Base-by-base conservation (phyloP, 352 stramenopile genomes). In the Phytophthora quininea region DNA sequence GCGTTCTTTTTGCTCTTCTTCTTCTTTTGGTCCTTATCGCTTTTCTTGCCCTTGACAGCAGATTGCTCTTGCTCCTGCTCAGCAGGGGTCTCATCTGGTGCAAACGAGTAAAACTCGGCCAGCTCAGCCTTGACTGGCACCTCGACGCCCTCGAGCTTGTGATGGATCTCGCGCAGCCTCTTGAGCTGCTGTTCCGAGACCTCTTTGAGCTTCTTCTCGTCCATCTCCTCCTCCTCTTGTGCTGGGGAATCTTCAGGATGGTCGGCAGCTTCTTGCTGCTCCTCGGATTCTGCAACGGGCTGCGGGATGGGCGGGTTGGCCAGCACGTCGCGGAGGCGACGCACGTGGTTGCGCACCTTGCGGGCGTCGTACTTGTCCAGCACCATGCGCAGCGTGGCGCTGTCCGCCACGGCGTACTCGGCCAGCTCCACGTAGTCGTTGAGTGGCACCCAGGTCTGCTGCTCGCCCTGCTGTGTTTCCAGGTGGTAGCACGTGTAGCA, bases 401-500 rank as follows among this genome's bases (percentile, higher is more conserved):
- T 79, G 49, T 96, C 81, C n/a, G 60, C 66, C 35, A 94, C 77
- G 31, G 73, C 82, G 72, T 93, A 95, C 54, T 96, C 89, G 49
- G 75, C 84, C 7, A 96, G 80, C 74, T 96, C 89, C 33, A 94
- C 83, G 55, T 86, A 96, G 69, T 96, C 89, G 35, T 96, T 96
- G 24, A 96, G 74, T 42, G 81, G 46, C 31, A 67, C 71, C 79
- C 79, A 86, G 6, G 42, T 69, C 29, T 70, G 60, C 33, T 73
- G 62, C 52, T 49, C 45, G 2, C 66, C 38, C 14, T 51, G 70
- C 48, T 76, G 73, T 35, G 76, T 78, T 53, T 96, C 89, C 33
- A 96, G 62, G 64, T 86, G 89, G 75, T 94, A 96, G 72, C 86
- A 94, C 67, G 89, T 96, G 69, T 93, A 90, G 76, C 82, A 89